Evolutionary conservation across 2,329 filamentous ascomycete species (phyloP).

Genomic region (Orbilia oligospora): DNA sequence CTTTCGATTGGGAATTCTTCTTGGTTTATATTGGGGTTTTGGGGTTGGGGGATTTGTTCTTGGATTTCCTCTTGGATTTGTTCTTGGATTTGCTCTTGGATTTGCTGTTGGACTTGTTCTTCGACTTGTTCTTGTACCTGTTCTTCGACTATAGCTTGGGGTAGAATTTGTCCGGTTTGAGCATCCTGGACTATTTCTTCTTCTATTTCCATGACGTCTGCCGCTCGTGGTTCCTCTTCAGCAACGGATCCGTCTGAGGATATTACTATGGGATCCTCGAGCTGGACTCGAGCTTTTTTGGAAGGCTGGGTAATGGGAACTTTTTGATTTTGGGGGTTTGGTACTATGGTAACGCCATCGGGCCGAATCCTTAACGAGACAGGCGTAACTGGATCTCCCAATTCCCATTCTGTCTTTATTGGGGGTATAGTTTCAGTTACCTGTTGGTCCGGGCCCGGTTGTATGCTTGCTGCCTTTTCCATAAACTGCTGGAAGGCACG

Average conservation of each 20-base stretch:
- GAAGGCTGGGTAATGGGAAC: too few species aligned
- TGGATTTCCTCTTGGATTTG: background rate
- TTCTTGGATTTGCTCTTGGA: background rate
- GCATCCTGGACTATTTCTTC: background rate
- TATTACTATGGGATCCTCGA: background rate
- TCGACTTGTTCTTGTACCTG: background rate
- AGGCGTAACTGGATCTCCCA: background rate
- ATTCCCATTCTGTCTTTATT: background rate
- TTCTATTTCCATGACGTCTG: background rate
- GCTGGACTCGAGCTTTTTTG: too few species aligned
- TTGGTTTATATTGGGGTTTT: background rate
- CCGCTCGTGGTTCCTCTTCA: background rate
- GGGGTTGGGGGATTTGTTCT: background rate
- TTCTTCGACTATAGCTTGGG: background rate
- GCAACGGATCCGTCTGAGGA: background rate
- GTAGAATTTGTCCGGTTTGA: background rate
- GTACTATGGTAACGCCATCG: too few species aligned
- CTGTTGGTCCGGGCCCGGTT: background rate
- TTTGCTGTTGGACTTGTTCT: background rate
- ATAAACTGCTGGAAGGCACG: conserved; percentile 12
- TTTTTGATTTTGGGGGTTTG: too few species aligned
- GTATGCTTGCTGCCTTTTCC: background rate
- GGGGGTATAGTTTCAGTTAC: background rate
- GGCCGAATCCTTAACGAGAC: background rate
- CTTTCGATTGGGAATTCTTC: conserved; percentile 2